Percentiles rank a stretch among this genome's conserved stretches.
Evolutionary conservation across 305 asterid genomes (phyloP).

Genomic region (Coffea humblotiana): DNA sequence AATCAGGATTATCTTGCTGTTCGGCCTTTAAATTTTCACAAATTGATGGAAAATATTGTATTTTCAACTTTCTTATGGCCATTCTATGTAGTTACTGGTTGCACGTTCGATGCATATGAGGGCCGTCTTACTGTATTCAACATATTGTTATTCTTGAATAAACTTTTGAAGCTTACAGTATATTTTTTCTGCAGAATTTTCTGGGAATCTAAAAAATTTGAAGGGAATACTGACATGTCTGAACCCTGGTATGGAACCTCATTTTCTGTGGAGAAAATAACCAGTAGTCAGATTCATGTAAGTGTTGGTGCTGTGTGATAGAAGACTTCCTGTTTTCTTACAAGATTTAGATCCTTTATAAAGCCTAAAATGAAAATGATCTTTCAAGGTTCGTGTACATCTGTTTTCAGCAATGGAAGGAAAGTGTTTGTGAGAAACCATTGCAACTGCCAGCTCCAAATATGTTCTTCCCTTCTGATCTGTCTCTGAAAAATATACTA

Average conservation of each 20-base stretch:
- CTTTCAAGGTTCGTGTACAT: not conserved
- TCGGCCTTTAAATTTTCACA: too few species aligned
- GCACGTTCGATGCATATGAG: not conserved
- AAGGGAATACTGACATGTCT: conserved; percentile 50
- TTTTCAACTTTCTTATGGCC: not conserved
- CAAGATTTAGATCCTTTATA: not conserved
- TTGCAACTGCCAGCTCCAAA: conserved; percentile 74
- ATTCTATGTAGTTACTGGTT: not conserved
- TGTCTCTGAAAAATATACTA: conserved; percentile 58
- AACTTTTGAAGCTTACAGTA: too few species aligned
- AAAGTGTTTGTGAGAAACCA: conserved; percentile 54
- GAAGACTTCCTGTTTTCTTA: conserved; percentile 24
- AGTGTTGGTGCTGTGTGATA: not conserved
- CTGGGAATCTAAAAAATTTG: conserved; percentile 89
- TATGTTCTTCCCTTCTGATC: conserved; percentile 82
- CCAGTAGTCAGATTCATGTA: conserved; percentile 64
- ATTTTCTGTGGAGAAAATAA: conserved; percentile 59
- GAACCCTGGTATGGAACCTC: conserved; percentile 97
- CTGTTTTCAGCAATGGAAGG: conserved; percentile 63
- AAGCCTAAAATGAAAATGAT: not conserved
- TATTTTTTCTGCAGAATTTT: conserved; percentile 51
- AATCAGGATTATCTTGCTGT: not conserved
- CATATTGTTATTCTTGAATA: not conserved
- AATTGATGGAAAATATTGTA: too few species aligned
- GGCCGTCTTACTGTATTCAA: conserved; percentile 12